Percentiles rank a stretch among this genome's conserved stretches.
Conservation (phyloP, 2,329 filamentous ascomycete species). For the Aspergillus brasiliensis region DNA sequence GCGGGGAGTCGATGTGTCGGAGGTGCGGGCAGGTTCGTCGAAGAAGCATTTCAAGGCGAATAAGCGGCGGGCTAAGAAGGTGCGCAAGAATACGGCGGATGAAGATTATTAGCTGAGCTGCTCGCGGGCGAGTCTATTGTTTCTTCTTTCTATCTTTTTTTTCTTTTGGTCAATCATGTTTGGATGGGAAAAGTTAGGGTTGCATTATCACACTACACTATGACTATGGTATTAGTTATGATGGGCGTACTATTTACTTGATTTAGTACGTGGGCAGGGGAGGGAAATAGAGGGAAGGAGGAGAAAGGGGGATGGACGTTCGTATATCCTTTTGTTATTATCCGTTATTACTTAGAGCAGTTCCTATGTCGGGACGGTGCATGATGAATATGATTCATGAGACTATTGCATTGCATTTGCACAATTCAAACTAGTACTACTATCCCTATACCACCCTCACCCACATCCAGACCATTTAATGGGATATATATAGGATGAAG, state of each 20-base stretch:
- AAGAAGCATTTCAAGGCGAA: constrained; percentile 76
- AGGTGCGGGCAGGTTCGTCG: constrained; percentile 61
- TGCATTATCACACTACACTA: neutral
- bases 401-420: neutral
- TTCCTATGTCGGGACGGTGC: neutral
- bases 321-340: constrained; percentile 5
- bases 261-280: neutral
- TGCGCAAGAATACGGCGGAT: constrained; percentile 32
- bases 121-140: constrained; percentile 25
- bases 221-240: too few species aligned
- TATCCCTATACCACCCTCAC: neutral
- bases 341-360: neutral
- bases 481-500: too few species aligned
- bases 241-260: too few species aligned
- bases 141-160: constrained; percentile 17
- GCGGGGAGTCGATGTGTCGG: constrained; percentile 79
- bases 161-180: constrained; percentile 10
- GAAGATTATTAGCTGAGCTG: constrained; percentile 32
- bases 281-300: neutral
- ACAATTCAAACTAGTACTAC: constrained; percentile 8
- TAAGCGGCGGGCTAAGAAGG: constrained; percentile 38
- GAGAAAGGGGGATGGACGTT: neutral
- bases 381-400: constrained; percentile 6
- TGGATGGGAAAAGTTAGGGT: neutral
- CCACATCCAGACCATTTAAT: too few species aligned